phyloP scores from a whole-genome alignment of 129 eudicot genomes.

The Ambrosia artemisiifolia region DNA sequence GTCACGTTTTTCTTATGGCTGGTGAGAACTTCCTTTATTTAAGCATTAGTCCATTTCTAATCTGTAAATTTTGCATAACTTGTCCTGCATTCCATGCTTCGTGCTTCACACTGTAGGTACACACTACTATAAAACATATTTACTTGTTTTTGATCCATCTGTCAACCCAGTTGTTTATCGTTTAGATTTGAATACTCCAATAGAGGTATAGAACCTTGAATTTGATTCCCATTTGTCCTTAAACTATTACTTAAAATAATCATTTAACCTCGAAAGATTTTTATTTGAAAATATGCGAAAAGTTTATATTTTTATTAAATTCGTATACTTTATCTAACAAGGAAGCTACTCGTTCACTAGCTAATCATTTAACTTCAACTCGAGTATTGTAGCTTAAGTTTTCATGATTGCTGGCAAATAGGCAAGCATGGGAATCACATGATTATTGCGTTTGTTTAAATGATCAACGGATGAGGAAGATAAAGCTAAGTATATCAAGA shows the following conservation, averaged over 20 bases:
- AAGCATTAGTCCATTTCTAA: slow-evolving; percentile 13
- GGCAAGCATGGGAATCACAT: neutral
- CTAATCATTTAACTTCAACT: slow-evolving; percentile 1
- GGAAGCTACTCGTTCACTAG: slow-evolving; percentile 13
- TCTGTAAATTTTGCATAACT: slow-evolving; percentile 28
- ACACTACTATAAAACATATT: slow-evolving; percentile 12
- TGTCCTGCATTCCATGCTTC: slow-evolving; percentile 32
- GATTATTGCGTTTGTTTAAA: neutral
- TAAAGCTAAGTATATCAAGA: slow-evolving; percentile 37
- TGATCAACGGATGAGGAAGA: neutral
- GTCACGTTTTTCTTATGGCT: slow-evolving; percentile 1
- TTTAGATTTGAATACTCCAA: slow-evolving; percentile 11
- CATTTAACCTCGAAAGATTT: too few species aligned
- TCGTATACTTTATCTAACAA: slow-evolving; percentile 19
- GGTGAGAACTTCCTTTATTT: slow-evolving; percentile 22
- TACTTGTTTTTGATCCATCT: slow-evolving; percentile 15
- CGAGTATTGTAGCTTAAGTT: neutral
- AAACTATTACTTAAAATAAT: slow-evolving; percentile 20
- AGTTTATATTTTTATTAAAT: neutral
- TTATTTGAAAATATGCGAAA: too few species aligned
- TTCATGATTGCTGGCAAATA: neutral
- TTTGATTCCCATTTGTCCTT: slow-evolving; percentile 3
- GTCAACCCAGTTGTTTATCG: slow-evolving; percentile 21
- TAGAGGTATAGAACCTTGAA: slow-evolving; percentile 21
- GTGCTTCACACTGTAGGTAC: slow-evolving; percentile 33